These are phyloP conservation scores for Vitis amurensis DNA, from an alignment of 164 flowering plant genomes.

Conservation along the genomic window DNA sequence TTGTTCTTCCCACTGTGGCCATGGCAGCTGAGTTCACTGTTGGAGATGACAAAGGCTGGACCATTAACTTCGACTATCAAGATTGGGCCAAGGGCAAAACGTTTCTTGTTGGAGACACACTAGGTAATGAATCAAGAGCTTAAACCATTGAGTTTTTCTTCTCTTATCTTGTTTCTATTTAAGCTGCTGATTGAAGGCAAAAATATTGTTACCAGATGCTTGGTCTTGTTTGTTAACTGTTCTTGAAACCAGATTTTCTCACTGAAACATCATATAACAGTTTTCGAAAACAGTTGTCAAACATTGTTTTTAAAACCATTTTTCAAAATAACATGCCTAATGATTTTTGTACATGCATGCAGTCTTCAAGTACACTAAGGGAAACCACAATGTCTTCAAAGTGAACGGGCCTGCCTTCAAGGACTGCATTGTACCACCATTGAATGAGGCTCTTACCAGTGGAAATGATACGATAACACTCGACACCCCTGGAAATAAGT, in stretches of 20 bases:
- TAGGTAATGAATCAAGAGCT: neutral
- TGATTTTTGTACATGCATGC: neutral
- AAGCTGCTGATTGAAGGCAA: no score
- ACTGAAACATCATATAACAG: no score
- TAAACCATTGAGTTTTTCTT: neutral
- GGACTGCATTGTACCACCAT: neutral
- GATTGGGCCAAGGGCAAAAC: neutral
- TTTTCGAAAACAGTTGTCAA: no score
- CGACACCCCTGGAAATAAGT: no score
- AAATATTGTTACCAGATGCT: no score
- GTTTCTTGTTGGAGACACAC: neutral
- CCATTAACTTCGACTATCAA: neutral
- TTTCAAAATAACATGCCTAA: neutral
- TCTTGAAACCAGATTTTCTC: no score
- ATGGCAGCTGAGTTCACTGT: constrained; percentile 5
- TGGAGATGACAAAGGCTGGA: constrained; percentile 1
- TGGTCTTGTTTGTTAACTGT: no score
- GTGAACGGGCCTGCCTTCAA: constrained; percentile 7
- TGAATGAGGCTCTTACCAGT: neutral
- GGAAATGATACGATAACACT: constrained; percentile 9
- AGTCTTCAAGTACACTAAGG: constrained; percentile 4
- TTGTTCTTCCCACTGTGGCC: constrained; percentile 8
- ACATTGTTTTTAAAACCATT: neutral
- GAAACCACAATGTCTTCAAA: constrained; percentile 5
- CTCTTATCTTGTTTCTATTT: no score